These are phyloP conservation scores for Tricholoma hemisulphureum DNA, from an alignment of 768 basidiomycete species.

Conservation along the genomic window DNA sequence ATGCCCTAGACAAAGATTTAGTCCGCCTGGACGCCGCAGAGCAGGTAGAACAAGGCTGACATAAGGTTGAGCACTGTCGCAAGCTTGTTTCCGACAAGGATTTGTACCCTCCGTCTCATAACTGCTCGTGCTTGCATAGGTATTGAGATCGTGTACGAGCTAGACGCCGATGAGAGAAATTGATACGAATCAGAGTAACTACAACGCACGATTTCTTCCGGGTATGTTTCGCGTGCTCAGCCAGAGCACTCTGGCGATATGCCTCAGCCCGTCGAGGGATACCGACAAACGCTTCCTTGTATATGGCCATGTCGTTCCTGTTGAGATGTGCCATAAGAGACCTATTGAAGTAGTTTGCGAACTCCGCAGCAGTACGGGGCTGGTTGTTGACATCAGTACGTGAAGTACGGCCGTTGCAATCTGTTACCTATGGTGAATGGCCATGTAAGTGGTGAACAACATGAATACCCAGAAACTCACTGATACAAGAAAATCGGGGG, in stretches of 20 bases:
- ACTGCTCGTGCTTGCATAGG: slow-evolving; percentile 38
- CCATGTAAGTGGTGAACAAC: background rate
- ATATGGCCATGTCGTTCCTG: slow-evolving; percentile 46
- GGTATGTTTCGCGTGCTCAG: slow-evolving; percentile 49
- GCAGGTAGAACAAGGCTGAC: slow-evolving; percentile 19
- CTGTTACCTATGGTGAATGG: slow-evolving; percentile 37
- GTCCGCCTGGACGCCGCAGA: background rate
- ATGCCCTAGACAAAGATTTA: slow-evolving; percentile 26
- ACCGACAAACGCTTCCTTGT: slow-evolving; percentile 44
- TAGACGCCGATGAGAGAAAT: slow-evolving; percentile 13
- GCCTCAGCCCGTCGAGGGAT: slow-evolving; percentile 36
- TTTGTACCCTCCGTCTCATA: slow-evolving; percentile 40
- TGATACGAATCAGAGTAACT: background rate
- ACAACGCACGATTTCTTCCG: background rate
- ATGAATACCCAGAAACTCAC: slow-evolving; percentile 30
- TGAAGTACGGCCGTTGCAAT: slow-evolving; percentile 51
- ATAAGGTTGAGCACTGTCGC: slow-evolving; percentile 29
- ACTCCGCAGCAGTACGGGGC: slow-evolving; percentile 48
- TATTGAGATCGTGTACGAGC: slow-evolving; percentile 37
- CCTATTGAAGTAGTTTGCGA: slow-evolving; percentile 35
- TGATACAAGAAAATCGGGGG: slow-evolving; percentile 61
- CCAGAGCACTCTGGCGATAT: slow-evolving; percentile 46
- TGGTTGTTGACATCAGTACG: slow-evolving; percentile 31
- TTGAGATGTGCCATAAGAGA: slow-evolving; percentile 37
- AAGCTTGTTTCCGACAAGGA: slow-evolving; percentile 32